phyloP scores from a whole-genome alignment of 2,329 filamentous ascomycete species.

The Helotiales sp. region DNA sequence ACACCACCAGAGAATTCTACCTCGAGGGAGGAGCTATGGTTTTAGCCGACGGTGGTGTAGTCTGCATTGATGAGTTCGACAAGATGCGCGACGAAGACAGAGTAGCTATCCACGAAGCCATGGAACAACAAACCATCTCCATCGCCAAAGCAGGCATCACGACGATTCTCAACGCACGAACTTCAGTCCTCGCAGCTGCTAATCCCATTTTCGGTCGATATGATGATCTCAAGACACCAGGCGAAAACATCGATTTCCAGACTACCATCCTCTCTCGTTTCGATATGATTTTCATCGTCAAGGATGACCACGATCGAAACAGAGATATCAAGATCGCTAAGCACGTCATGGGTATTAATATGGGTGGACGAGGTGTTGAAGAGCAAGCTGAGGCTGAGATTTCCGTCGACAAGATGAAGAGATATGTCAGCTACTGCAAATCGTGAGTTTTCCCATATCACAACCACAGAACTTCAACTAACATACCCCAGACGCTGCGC shows the following conservation, averaged over 20 bases:
- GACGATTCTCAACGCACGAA: conserved; percentile 94
- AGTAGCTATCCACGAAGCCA: conserved; percentile 98
- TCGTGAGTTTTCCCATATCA: conserved; percentile 62
- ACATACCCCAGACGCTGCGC: conserved; percentile 75
- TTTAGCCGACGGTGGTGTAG: conserved; percentile 92
- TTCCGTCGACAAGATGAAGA: conserved; percentile 93
- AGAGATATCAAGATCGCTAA: conserved; percentile 93
- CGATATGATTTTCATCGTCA: conserved; percentile 99
- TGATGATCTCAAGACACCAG: conserved; percentile 95
- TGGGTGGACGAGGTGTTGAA: conserved; percentile 83
- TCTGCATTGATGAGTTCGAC: conserved; percentile 99
- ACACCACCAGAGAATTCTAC: conserved; percentile 93
- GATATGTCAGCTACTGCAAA: conserved; percentile 97
- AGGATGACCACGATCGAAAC: conserved; percentile 87
- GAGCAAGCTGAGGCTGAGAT: conserved; percentile 88
- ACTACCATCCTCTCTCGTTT: conserved; percentile 98
- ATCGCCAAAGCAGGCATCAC: conserved; percentile 99
- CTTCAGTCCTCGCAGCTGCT: conserved; percentile 91
- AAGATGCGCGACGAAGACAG: conserved; percentile 99
- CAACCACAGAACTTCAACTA: conserved; percentile 5
- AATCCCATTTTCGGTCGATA: conserved; percentile 98
- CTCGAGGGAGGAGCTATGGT: conserved; percentile 99
- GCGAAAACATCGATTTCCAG: conserved; percentile 99
- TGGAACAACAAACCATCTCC: conserved; percentile 99
- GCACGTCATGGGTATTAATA: conserved; percentile 97